A percentile compares a stretch with the other conserved stretches of the same genome.
phyloP scores from a whole-genome alignment of 1,284 basidiomycete genomes.

The Ustilago hordei region DNA sequence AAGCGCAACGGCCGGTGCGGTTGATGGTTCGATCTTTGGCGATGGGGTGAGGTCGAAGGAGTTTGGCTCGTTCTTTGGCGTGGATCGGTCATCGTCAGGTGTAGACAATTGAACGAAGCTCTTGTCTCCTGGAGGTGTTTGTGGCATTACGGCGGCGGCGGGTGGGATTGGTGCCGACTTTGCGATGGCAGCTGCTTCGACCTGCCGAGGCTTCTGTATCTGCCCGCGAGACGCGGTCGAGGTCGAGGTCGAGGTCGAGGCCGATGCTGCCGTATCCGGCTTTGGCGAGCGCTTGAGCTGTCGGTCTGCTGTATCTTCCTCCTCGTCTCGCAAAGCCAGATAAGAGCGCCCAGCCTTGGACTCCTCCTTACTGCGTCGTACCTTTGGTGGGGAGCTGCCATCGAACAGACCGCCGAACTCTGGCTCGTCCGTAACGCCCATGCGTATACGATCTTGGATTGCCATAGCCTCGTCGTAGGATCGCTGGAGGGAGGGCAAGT shows the following conservation, averaged over 20 bases:
- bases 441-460: constrained; percentile 19
- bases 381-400: constrained; percentile 2
- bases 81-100: constrained; percentile 17
- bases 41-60: constrained; percentile 15
- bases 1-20: not conserved
- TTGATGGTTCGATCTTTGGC: not conserved
- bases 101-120: constrained; percentile 29
- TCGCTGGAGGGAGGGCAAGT: constrained; percentile 21
- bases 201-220: constrained; percentile 5
- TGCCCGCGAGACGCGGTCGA: not conserved
- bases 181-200: not conserved
- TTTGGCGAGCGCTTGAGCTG: constrained; percentile 1
- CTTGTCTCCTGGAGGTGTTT: constrained; percentile 25
- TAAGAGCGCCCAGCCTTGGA: constrained; percentile 14
- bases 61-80: constrained; percentile 9
- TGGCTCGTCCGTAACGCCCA: constrained; percentile 12
- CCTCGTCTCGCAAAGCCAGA: constrained; percentile 40
- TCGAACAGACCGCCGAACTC: constrained; percentile 29
- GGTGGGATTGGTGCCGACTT: not conserved
- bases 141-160: constrained; percentile 5
- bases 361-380: constrained; percentile 2
- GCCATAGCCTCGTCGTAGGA: constrained; percentile 35
- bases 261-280: not conserved
- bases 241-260: not conserved
- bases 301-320: constrained; percentile 13